These are phyloP conservation scores for Floccularia luteovirens DNA, from an alignment of 768 basidiomycete genomes.

Conservation along the genomic window DNA sequence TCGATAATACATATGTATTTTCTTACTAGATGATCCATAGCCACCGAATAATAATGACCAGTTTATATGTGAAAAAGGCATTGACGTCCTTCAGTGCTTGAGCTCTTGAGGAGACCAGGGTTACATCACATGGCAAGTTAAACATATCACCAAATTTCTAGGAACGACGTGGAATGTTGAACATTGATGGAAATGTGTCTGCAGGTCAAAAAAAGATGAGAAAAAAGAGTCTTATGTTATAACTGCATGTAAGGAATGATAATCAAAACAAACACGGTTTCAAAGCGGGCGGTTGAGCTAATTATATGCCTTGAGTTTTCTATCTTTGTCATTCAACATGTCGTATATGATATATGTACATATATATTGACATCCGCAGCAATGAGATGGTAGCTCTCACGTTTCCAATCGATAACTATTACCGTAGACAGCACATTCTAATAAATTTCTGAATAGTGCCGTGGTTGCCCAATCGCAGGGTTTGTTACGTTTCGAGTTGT, in stretches of 20 bases:
- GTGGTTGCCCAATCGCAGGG: slow-evolving; percentile 45
- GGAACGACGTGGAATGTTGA: slow-evolving; percentile 66
- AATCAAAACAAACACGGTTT: too few relatives aligned
- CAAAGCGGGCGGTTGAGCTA: too few relatives aligned
- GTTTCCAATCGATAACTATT: slow-evolving; percentile 48
- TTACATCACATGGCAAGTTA: too few relatives aligned
- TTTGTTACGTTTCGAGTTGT: slow-evolving; percentile 62
- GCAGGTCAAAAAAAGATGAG: slow-evolving; percentile 2
- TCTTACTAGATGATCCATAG: not conserved
- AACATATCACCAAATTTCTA: slow-evolving; percentile 93
- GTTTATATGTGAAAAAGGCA: not conserved
- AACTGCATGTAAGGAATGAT: too few relatives aligned
- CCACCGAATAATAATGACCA: not conserved
- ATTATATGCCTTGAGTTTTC: too few relatives aligned
- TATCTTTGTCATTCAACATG: not conserved
- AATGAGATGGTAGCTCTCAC: slow-evolving; percentile 10
- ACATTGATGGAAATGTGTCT: slow-evolving; percentile 98
- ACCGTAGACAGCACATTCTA: slow-evolving; percentile 27
- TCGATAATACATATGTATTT: not conserved
- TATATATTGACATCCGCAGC: not conserved
- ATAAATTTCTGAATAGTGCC: slow-evolving; percentile 11
- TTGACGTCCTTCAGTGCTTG: too few relatives aligned
- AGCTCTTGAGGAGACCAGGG: too few relatives aligned
- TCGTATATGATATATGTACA: not conserved
- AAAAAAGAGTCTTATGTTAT: slow-evolving; percentile 1